A percentile compares a stretch with the other conserved stretches of the same genome.
Conservation (phyloP, 495 filamentous ascomycete species). For the Alectoria sarmentosa region DNA sequence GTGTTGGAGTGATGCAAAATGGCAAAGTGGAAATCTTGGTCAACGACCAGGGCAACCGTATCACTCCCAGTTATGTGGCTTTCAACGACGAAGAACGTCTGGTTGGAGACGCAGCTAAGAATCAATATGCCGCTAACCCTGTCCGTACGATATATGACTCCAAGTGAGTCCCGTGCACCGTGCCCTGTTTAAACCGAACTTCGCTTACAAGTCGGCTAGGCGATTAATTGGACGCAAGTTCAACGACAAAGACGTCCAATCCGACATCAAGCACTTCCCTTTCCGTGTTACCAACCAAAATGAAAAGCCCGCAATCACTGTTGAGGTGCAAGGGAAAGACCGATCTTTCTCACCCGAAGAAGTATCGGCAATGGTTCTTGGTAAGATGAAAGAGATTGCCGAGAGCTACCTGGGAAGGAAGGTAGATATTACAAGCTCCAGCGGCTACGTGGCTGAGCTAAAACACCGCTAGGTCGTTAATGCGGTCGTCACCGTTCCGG, state of each 20-base stretch:
- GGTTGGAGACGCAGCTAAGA: conserved; percentile 98
- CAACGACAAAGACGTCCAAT: conserved; percentile 76
- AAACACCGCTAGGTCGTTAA: too few species aligned
- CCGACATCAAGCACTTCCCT: conserved; percentile 83
- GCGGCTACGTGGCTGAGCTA: too few species aligned
- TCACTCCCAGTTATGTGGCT: conserved; percentile 97
- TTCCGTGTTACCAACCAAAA: conserved; percentile 78
- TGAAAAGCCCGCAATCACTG: conserved; percentile 73
- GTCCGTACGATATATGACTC: conserved; percentile 83
- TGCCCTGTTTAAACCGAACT: background rate
- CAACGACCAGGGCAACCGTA: conserved; percentile 98
- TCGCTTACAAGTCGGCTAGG: background rate
- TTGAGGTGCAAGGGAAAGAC: conserved; percentile 63
- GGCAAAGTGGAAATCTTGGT: conserved; percentile 97
- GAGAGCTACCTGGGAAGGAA: conserved; percentile 91
- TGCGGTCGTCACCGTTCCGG: conserved; percentile 94
- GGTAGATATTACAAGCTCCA: too few species aligned
- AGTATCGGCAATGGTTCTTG: conserved; percentile 78
- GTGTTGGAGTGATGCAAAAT: conserved; percentile 98
- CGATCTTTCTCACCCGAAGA: conserved; percentile 84
- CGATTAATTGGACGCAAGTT: conserved; percentile 88
- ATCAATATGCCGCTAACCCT: conserved; percentile 95
- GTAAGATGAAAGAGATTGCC: conserved; percentile 97
- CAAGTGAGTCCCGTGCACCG: conserved; percentile 39
- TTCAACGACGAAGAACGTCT: conserved; percentile 97